phyloP scores from a whole-genome alignment of 2,329 filamentous ascomycete species.

The Alternaria gaisen region DNA sequence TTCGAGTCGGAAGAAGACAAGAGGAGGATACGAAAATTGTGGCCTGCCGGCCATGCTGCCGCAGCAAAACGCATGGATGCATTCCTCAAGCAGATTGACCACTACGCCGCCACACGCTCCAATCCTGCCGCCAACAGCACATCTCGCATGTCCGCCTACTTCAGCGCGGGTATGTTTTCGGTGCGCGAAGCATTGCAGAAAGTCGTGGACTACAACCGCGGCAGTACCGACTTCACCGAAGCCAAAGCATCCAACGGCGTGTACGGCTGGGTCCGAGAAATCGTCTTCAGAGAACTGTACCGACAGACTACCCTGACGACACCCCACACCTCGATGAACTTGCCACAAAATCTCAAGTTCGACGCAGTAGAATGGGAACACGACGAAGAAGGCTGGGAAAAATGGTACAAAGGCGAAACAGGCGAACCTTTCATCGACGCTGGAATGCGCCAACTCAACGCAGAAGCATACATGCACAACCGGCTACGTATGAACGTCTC shows the following conservation, averaged over 20 bases:
- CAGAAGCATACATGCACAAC: slow-evolving; percentile 63
- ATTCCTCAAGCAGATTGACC: slow-evolving; percentile 54
- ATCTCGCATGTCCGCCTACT: slow-evolving; percentile 56
- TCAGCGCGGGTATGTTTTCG: slow-evolving; percentile 56
- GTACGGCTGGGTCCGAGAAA: slow-evolving; percentile 60
- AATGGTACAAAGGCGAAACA: slow-evolving; percentile 58
- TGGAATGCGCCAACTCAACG: slow-evolving; percentile 61
- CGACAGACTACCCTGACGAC: slow-evolving; percentile 58
- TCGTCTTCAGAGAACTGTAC: slow-evolving; percentile 62
- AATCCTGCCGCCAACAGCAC: slow-evolving; percentile 55
- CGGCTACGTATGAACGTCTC: slow-evolving; percentile 61
- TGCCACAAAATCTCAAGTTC: slow-evolving; percentile 62
- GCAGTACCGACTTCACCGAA: slow-evolving; percentile 55
- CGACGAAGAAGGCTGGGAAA: slow-evolving; percentile 59
- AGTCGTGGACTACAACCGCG: slow-evolving; percentile 54
- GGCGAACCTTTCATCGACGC: slow-evolving; percentile 62
- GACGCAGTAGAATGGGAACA: slow-evolving; percentile 62
- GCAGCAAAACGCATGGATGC: slow-evolving; percentile 52
- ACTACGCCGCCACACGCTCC: slow-evolving; percentile 54
- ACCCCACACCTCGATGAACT: slow-evolving; percentile 60
- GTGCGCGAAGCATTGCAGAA: slow-evolving; percentile 57
- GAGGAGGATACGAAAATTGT: slow-evolving; percentile 54
- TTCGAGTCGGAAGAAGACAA: slow-evolving; percentile 52
- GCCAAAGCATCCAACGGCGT: slow-evolving; percentile 49
- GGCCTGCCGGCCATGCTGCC: slow-evolving; percentile 57